A percentile compares a stretch with the other conserved stretches of the same genome.
Evolutionary conservation across 2,329 filamentous ascomycete genomes (phyloP).

Genomic region (Basipetospora chlamydospora): DNA sequence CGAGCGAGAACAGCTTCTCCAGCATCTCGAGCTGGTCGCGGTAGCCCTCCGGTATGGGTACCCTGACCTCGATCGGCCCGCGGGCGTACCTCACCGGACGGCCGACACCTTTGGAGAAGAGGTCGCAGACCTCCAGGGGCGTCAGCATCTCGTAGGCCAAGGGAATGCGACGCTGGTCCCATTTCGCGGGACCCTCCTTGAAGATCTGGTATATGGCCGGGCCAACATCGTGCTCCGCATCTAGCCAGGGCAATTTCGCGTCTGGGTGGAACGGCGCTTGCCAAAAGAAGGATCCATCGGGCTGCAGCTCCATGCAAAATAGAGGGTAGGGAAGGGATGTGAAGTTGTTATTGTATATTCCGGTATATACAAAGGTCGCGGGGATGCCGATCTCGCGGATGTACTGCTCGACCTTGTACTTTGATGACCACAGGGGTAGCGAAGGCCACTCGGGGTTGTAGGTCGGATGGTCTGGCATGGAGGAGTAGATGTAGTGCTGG

Average conservation of each 20-base stretch:
- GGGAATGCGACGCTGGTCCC: constrained; percentile 66
- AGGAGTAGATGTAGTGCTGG: constrained; percentile 89
- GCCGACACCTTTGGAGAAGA: constrained; percentile 65
- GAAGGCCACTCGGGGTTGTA: constrained; percentile 67
- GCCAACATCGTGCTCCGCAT: constrained; percentile 91
- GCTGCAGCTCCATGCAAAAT: constrained; percentile 84
- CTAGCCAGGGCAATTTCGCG: constrained; percentile 82
- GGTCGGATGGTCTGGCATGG: constrained; percentile 86
- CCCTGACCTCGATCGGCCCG: constrained; percentile 68
- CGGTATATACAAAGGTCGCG: constrained; percentile 87
- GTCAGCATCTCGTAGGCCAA: constrained; percentile 83
- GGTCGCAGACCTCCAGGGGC: constrained; percentile 65
- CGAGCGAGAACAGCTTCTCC: constrained; percentile 41
- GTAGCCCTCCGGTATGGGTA: constrained; percentile 78
- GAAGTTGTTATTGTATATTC: constrained; percentile 99
- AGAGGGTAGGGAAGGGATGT: constrained; percentile 83
- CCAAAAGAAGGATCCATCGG: constrained; percentile 81
- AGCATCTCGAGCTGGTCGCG: constrained; percentile 67
- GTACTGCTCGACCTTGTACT: constrained; percentile 87
- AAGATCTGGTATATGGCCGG: constrained; percentile 86
- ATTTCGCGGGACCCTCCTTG: constrained; percentile 79
- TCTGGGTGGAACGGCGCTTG: constrained; percentile 86
- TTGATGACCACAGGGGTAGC: constrained; percentile 80
- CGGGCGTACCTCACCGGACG: constrained; percentile 66
- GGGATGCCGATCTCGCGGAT: constrained; percentile 68